phyloP scores from a whole-genome alignment of 306 rosid species.

The Albizia julibrissin region DNA sequence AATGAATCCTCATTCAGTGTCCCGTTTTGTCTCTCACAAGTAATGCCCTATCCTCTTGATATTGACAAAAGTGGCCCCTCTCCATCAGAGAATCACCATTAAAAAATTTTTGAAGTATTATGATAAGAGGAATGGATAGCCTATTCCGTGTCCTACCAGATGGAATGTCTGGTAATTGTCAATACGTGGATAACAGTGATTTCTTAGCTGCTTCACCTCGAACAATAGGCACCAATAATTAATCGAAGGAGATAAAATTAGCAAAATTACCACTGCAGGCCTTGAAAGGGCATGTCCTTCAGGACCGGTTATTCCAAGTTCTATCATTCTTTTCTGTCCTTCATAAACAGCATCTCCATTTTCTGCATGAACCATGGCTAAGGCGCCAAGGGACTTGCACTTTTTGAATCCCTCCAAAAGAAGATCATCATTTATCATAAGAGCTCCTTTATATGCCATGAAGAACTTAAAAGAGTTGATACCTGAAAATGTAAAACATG shows the following conservation, averaged over 20 bases:
- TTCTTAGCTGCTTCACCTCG: neutral
- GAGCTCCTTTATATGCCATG: constrained; percentile 87
- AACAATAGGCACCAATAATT: constrained; percentile 1
- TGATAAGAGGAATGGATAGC: neutral
- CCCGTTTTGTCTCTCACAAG: neutral
- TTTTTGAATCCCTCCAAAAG: constrained; percentile 78
- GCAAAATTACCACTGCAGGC: constrained; percentile 72
- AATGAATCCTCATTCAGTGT: neutral
- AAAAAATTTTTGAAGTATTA: neutral
- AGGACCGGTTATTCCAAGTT: constrained; percentile 95
- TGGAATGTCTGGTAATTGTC: neutral
- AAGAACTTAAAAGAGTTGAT: constrained; percentile 96
- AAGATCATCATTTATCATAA: constrained; percentile 87
- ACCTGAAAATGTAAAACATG: constrained; percentile 49
- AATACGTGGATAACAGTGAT: neutral
- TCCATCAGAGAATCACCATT: neutral
- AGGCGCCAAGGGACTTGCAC: constrained; percentile 96
- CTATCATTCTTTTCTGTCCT: constrained; percentile 91
- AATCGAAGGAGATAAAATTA: neutral
- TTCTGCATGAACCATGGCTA: constrained; percentile 99
- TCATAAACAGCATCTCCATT: constrained; percentile 89
- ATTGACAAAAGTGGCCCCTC: neutral
- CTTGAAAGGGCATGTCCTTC: constrained; percentile 96
- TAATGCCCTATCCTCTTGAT: neutral
- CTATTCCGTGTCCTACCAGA: neutral